Evolutionary conservation across 176 grass and related monocot species (phyloP).

Genomic region (Carex scoparia): DNA sequence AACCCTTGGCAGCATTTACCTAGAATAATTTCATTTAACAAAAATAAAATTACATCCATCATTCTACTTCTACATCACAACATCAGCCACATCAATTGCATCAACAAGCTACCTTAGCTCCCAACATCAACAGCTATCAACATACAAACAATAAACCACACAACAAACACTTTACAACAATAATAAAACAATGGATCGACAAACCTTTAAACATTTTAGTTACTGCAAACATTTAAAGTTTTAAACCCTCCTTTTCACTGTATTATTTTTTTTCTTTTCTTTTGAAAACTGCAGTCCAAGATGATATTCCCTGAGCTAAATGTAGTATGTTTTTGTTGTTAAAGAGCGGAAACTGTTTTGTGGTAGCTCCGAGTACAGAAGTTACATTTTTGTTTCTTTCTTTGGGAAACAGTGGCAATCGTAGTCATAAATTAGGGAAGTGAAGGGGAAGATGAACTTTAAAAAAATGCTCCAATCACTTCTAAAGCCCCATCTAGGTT

Average conservation of each 20-base stretch:
- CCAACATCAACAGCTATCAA: too few relatives aligned
- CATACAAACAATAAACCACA: too few relatives aligned
- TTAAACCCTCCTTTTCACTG: neutral
- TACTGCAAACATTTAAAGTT: neutral
- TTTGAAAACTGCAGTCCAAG: slow-evolving; percentile 46
- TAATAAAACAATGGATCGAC: too few relatives aligned
- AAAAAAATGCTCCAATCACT: neutral
- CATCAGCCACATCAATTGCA: too few relatives aligned
- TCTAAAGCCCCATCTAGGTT: neutral
- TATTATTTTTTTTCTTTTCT: neutral
- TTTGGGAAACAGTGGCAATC: neutral
- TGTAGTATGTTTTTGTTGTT: slow-evolving; percentile 6
- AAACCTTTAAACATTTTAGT: neutral
- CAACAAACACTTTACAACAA: too few relatives aligned
- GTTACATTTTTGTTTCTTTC: neutral
- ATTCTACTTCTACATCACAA: too few relatives aligned
- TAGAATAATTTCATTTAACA: too few relatives aligned
- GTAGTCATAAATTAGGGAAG: neutral
- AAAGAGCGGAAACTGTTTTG: neutral
- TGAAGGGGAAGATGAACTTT: neutral
- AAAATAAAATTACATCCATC: too few relatives aligned
- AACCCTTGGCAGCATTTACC: too few relatives aligned
- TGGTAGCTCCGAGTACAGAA: neutral
- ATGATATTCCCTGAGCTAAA: slow-evolving; percentile 57
- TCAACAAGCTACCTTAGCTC: too few relatives aligned